Percentiles rank a stretch among this genome's conserved stretches.
Evolutionary conservation across 441 rosid genomes (phyloP).

Genomic region (Euphorbia schlechtendalii): DNA sequence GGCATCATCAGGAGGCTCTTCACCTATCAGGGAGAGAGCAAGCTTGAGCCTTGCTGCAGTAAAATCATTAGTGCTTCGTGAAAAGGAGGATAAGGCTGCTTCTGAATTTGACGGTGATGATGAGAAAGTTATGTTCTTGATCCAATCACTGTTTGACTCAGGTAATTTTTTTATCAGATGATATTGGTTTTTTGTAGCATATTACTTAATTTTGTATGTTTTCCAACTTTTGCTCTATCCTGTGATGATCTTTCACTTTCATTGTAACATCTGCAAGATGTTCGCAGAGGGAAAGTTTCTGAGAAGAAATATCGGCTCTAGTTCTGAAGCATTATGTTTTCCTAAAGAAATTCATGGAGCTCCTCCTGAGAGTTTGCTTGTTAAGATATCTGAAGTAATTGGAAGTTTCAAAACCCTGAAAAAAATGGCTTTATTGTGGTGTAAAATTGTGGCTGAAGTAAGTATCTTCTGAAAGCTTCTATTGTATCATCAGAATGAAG

Average conservation of each 20-base stretch:
- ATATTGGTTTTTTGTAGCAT: neutral
- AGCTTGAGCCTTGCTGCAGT: constrained; percentile 84
- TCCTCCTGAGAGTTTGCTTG: constrained; percentile 71
- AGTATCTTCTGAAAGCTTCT: constrained; percentile 26
- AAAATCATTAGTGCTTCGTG: constrained; percentile 86
- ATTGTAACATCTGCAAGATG: constrained; percentile 65
- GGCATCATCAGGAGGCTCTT: constrained; percentile 63
- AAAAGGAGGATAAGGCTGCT: constrained; percentile 67
- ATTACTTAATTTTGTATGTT: constrained; percentile 4
- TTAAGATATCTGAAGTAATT: constrained; percentile 82
- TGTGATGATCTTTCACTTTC: constrained; percentile 49
- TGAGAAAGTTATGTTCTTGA: constrained; percentile 33
- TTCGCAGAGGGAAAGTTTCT: constrained; percentile 81
- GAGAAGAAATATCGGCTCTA: constrained; percentile 49
- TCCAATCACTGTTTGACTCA: constrained; percentile 50
- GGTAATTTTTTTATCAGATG: constrained; percentile 41
- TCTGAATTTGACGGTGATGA: constrained; percentile 61
- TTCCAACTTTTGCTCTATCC: constrained; percentile 18
- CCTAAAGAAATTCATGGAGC: constrained; percentile 85
- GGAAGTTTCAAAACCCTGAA: constrained; percentile 74
- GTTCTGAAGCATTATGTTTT: constrained; percentile 42
- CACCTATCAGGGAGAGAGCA: constrained; percentile 77
- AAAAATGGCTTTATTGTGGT: constrained; percentile 82
- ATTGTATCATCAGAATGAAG: neutral
- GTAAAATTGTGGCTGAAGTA: constrained; percentile 73